A percentile compares a stretch with the other conserved stretches of the same genome.
Evolutionary conservation across 257 asterid genomes (phyloP).

Genomic region (Nicotiana knightiana): DNA sequence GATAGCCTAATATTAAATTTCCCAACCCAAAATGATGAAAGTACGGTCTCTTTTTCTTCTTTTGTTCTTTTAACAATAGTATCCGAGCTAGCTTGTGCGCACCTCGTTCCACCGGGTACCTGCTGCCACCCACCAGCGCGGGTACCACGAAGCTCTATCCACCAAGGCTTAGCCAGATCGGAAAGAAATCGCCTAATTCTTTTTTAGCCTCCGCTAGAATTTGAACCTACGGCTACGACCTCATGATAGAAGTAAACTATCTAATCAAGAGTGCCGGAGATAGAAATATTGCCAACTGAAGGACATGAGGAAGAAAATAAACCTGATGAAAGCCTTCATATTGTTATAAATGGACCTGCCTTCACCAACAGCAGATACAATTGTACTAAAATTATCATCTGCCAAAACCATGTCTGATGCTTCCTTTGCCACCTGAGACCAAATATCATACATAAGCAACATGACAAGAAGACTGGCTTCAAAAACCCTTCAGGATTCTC

Average conservation of each 20-base stretch:
- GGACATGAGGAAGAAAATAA: conserved; percentile 5
- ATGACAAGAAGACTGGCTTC: not conserved
- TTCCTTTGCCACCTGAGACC: conserved; percentile 88
- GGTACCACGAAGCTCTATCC: no score
- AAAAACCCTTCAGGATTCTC: not conserved
- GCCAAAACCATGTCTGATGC: conserved; percentile 99
- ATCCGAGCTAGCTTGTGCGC: no score
- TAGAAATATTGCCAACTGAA: conserved; percentile 2
- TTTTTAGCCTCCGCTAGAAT: no score
- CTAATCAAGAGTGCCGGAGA: not conserved
- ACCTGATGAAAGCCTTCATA: conserved; percentile 99
- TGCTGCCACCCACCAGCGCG: no score
- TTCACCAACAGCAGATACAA: conserved; percentile 98
- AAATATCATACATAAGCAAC: not conserved
- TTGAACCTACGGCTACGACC: no score
- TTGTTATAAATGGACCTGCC: conserved; percentile 78
- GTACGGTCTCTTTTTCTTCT: no score
- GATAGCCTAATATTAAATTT: not conserved
- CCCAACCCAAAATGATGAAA: not conserved
- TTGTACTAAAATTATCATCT: conserved; percentile 93
- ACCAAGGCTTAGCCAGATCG: no score
- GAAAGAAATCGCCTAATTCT: no score
- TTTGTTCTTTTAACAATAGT: no score
- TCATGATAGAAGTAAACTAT: not conserved
- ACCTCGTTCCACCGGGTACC: no score